Base-by-base conservation (phyloP, 805 yeast genomes). In the Candida vaughaniae region DNA sequence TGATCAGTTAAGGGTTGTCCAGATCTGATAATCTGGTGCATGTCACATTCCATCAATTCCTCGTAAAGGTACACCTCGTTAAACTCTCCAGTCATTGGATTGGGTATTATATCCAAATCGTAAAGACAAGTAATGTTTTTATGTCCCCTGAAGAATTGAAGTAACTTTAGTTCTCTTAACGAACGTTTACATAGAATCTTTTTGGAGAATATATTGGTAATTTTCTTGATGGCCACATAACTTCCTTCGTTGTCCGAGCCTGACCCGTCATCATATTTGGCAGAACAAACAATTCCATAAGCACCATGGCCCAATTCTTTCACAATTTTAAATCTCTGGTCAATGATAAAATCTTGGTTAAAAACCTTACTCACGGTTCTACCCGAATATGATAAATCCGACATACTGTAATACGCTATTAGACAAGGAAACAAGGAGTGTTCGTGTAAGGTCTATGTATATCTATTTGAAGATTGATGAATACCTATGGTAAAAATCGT, bases 241-340 rank as follows among this genome's bases (percentile, higher is more conserved):
- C 60, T 60, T 10, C 69, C 68, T 14, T 55, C 64, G 6, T 48
- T 34, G 16, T 33, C 46, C 20, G 49, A 41, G 14, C 22, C 38
- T 7, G 36, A n/a, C 5, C 89, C 90, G 31, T 84, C 91, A 35
- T 81, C 86, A 58, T 89, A 90, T 49, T 81, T 78, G 12, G 99
- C 99, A 1, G 95, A 85, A 55, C 97, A 91, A 5, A 93, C 99
- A 3, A 91, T 82, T 28, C 99, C 99, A 55, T 93, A 93, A 1
- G 99, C 98, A 9, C 99, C 99, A 52, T 93, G 97, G 4, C 99
- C 99, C 26, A 93, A 75, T 51, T 93, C 98, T 53, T 90, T 86
- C 41, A 88, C 87, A 49, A 93, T 75, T 55, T 88, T 86, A 58
- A 91, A 88, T 36, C 96, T 69, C 47, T 78, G 79, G 60, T 93